Conservation (phyloP, 768 basidiomycete species). For the Boletellus ananas region DNA sequence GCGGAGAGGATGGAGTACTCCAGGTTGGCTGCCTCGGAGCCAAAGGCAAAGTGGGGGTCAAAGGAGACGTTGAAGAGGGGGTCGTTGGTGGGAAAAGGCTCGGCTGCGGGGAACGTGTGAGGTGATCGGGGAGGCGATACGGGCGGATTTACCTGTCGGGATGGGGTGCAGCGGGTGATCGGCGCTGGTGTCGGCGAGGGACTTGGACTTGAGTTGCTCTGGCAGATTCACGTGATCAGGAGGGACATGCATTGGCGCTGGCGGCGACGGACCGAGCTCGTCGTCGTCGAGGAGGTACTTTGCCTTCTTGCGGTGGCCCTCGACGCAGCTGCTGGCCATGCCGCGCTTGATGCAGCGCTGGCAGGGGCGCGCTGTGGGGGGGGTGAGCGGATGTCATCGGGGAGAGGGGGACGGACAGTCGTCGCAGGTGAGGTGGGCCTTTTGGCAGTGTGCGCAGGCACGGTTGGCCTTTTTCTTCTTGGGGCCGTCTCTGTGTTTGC, state of each 20-base stretch:
- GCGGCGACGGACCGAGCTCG: constrained; percentile 75
- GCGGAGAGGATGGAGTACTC: constrained; percentile 94
- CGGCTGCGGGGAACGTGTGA: constrained; percentile 35
- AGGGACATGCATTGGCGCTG: not conserved
- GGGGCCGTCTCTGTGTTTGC: constrained; percentile 67
- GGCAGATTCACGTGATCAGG: constrained; percentile 30
- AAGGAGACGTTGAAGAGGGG: constrained; percentile 59
- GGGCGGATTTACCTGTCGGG: constrained; percentile 30
- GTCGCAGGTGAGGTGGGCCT: constrained; percentile 97
- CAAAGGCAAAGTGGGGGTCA: constrained; percentile 64
- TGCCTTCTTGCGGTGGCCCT: constrained; percentile 96
- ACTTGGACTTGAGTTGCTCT: constrained; percentile 40
- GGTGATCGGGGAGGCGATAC: not conserved
- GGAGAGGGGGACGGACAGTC: constrained; percentile 63
- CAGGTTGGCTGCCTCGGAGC: constrained; percentile 86
- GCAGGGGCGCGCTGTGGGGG: constrained; percentile 80
- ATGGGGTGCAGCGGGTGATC: constrained; percentile 27
- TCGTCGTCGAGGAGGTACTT: constrained; percentile 95
- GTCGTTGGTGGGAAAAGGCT: constrained; percentile 51
- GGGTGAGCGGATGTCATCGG: constrained; percentile 9
- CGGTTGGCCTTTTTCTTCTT: constrained; percentile 95
- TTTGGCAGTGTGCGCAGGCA: constrained; percentile 95
- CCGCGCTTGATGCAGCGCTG: constrained; percentile 94
- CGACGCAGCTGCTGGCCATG: constrained; percentile 81
- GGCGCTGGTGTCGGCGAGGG: constrained; percentile 25